Conservation (phyloP, 1,284 basidiomycete genomes). For the Taiwanofungus camphoratus region DNA sequence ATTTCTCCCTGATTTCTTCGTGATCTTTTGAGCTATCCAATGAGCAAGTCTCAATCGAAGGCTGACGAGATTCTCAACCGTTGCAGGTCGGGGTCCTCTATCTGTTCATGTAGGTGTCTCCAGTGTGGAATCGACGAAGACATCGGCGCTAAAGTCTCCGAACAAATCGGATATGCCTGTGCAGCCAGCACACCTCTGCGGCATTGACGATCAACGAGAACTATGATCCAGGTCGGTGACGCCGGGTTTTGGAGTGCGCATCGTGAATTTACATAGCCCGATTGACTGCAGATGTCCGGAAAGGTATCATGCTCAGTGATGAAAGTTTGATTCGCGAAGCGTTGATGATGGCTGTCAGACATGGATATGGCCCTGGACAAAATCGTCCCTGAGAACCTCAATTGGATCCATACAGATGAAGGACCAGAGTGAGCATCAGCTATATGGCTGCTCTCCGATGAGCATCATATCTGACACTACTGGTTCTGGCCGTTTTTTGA, state of each 20-base stretch:
- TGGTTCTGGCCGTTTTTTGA: slow-evolving; percentile 5
- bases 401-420: slow-evolving; percentile 88
- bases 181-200: slow-evolving; percentile 86
- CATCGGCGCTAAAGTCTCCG: background rate
- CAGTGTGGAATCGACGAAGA: background rate
- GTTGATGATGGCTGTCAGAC: slow-evolving; percentile 43
- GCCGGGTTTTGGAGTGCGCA: background rate
- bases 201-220: slow-evolving; percentile 88
- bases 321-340: background rate
- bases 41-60: background rate
- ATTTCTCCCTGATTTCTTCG: slow-evolving; percentile 7
- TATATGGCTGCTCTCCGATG: background rate
- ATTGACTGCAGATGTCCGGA: slow-evolving; percentile 49
- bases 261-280: background rate
- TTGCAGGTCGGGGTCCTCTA: slow-evolving; percentile 66
- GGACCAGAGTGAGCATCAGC: slow-evolving; percentile 67
- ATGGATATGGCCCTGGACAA: slow-evolving; percentile 85
- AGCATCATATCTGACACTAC: background rate
- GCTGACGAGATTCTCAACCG: slow-evolving; percentile 5
- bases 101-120: slow-evolving; percentile 62
- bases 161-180: background rate
- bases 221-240: slow-evolving; percentile 56
- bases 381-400: slow-evolving; percentile 82
- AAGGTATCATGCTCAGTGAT: slow-evolving; percentile 32
- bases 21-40: background rate